Evolutionary conservation across 129 eudicot genomes (phyloP), one percentile per base, ranked within the genome.

Genomic region (Pulicaria dysenterica): DNA sequence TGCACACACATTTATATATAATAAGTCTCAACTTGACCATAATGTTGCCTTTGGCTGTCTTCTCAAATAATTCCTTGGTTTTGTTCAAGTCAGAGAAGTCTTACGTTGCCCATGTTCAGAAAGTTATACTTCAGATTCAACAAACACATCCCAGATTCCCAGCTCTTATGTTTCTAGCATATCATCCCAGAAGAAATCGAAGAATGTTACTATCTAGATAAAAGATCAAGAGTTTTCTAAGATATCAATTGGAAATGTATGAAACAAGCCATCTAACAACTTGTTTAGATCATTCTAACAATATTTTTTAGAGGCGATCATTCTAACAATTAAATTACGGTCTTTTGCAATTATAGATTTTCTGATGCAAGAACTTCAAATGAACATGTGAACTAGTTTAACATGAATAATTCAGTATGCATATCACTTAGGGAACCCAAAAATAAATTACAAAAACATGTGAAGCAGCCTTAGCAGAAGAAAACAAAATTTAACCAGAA

Each of bases 201-300:
- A 38, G 10, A n/a, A 69, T 39, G 49, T 69, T 54, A 62, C 50
- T 69, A 51, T 53, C 50, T 51, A 15, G 51, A 69, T 70, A 15
- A 17, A 46, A 60, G 49, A 49, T 48, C 37, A 24, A 60, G 10
- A 48, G 48, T 37, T 61, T 50, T 62, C 40, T 6, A 7, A 14
- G 15, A 16, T 59, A 60, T 49, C 13, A 2, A 46, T 19, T 37
- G 49, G 17, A 16, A 46, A 43, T 47, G 11, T 73, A 50, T 53
- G 8, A 34, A 64, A 70, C 34, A 62, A 48, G 42, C 16, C 63
- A 63, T 74, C 64, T n/a, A 50, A 63, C 55, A n/a, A 74, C 57
- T 43, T 42, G 61, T 48, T 39, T 59, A 7, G 24, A 36, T 49
- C 62, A 63, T 74, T 63, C 37, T 62, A 48, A 61, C 43, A 38